Conservation (phyloP, 2,329 filamentous ascomycete genomes). For the Arthrinium puccinioides region DNA sequence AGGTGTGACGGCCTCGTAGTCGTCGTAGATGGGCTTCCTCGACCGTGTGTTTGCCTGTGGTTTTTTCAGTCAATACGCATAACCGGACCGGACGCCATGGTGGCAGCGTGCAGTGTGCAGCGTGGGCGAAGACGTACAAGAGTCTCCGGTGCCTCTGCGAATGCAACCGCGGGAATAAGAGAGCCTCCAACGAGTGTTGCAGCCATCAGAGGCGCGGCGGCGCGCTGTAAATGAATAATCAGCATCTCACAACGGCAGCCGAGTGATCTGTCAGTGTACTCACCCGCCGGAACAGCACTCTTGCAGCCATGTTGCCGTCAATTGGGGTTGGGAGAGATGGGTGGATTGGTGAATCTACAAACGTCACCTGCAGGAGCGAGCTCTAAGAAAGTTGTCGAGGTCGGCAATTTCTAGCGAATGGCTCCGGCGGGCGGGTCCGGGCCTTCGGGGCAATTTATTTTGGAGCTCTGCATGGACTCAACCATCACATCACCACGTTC, state of each 20-base stretch:
- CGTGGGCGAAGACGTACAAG: conserved; percentile 11
- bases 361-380: too few relatives aligned
- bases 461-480: too few relatives aligned
- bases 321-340: conserved; percentile 28
- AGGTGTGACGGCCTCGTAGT: conserved; percentile 39
- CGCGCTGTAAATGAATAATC: conserved; percentile 31
- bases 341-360: too few relatives aligned
- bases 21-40: conserved; percentile 77
- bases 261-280: conserved; percentile 11
- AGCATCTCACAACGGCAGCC: conserved; percentile 12
- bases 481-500: too few relatives aligned
- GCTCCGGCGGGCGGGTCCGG: too few relatives aligned
- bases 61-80: neutral
- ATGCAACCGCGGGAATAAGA: conserved; percentile 26
- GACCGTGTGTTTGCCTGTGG: too few relatives aligned
- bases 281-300: conserved; percentile 52
- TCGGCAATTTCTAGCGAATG: too few relatives aligned
- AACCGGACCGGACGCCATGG: too few relatives aligned
- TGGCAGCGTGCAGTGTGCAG: too few relatives aligned
- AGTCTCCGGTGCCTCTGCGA: conserved; percentile 38
- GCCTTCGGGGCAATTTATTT: too few relatives aligned
- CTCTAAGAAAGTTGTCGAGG: too few relatives aligned
- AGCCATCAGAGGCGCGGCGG: conserved; percentile 46
- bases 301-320: conserved; percentile 50
- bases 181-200: conserved; percentile 27